Percentiles rank a stretch among this genome's conserved stretches.
Conservation (phyloP, 208 protist species). For the Leptomonas pyrrhocoris region DNA sequence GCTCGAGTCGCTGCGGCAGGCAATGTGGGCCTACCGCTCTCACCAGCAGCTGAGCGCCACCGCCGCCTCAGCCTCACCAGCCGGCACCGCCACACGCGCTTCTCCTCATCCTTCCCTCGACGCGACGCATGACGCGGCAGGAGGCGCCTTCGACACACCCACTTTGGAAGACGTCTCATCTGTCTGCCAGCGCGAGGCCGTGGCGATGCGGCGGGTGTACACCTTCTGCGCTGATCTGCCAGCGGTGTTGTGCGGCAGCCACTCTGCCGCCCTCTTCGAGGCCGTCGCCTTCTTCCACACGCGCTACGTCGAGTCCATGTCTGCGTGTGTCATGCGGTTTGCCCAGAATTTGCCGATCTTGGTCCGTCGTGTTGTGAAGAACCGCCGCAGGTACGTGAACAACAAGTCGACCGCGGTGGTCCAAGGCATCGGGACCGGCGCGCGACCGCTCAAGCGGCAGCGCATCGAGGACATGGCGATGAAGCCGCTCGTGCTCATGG, state of each 20-base stretch:
- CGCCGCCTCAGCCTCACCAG: too few species aligned
- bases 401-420: conserved; percentile 38
- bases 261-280: conserved; percentile 76
- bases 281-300: conserved; percentile 82
- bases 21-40: conserved; percentile 57
- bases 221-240: conserved; percentile 76
- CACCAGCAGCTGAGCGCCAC: conserved; percentile 27
- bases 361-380: conserved; percentile 78
- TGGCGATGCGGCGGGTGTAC: conserved; percentile 65
- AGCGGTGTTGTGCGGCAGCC: conserved; percentile 64
- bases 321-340: conserved; percentile 75
- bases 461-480: conserved; percentile 88
- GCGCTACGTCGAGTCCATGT: conserved; percentile 70
- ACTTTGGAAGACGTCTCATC: conserved; percentile 79
- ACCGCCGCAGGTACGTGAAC: conserved; percentile 54
- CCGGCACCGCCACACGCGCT: too few species aligned
- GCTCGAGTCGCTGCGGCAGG: conserved; percentile 59
- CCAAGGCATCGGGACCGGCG: conserved; percentile 71
- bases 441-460: conserved; percentile 48
- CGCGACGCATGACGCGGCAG: not conserved
- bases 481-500: conserved; percentile 87
- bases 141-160: conserved; percentile 45
- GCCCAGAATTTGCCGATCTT: conserved; percentile 83
- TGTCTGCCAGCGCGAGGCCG: conserved; percentile 69
- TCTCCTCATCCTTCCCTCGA: not conserved